Base-by-base conservation (phyloP, 2,329 filamentous ascomycete species). In the Sphaerulina vaccinii region DNA sequence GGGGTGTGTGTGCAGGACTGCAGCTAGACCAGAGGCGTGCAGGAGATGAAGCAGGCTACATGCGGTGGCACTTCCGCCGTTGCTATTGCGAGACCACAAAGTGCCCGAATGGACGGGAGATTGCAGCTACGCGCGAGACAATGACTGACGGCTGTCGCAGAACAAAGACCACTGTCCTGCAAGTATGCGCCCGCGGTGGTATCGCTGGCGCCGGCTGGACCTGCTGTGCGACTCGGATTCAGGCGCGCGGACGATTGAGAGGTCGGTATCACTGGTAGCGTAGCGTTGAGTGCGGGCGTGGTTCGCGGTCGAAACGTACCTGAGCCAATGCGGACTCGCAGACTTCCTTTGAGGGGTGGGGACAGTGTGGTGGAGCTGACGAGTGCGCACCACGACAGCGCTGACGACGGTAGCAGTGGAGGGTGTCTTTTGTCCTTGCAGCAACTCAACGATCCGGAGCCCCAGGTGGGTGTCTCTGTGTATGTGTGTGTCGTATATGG, bases 61-160 rank as follows among this genome's bases (percentile, higher is more conserved):
- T 54, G 48, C 56, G 53, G 59, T 52, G 52, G 47, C 51, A 48
- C 33, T 40, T 43, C 46, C 41, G 53, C 46, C 35, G 46, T 45
- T 49, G 42, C 41, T 49, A 47, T 51, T 54, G 52, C 58, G 29
- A 54, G 47, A 52, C 51, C 50, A 52, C 38, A 42, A 53, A 50
- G 33, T 48, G 40, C 50, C 40, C 43, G 47, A 55, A 55, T 37
- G 37, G 52, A 49, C 52, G 53, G 50, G 52, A 61, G 44, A 59
- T 59, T 61, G 58, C 54, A 58, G 52, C 43, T 27, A 29, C 35
- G 35, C 29, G 43, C 24, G 37, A 46, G 50, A 63, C 59, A 63
- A 63, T 62, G 59, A 57, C 46, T 51, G 52, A 49, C 40, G 42
- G 50, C 19, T 24, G 54, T 48, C 55, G 52, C 53, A 45, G 44